A percentile compares a stretch with the other conserved stretches of the same genome.
Conservation (phyloP, 169 alveolate species). For the Plasmodium yoelii region DNA sequence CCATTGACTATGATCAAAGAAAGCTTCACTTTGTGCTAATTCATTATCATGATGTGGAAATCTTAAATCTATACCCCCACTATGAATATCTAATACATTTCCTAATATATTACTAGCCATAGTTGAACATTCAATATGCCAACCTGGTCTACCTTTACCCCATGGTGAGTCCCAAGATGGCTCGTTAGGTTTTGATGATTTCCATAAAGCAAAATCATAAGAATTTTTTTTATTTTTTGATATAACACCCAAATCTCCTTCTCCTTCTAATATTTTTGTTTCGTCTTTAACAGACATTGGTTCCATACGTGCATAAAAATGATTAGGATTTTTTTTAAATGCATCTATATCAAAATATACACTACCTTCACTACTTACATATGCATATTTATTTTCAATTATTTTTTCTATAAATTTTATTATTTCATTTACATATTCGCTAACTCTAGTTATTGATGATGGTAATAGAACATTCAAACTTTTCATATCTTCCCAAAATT, state of each 20-base stretch:
- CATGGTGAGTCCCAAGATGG: conserved; percentile 99
- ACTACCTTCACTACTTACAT: conserved; percentile 95
- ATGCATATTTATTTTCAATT: conserved; percentile 95
- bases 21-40: conserved; percentile 99
- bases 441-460: conserved; percentile 95
- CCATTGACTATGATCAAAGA: conserved; percentile 93
- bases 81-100: conserved; percentile 96
- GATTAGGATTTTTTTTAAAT: conserved; percentile 88
- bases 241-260: conserved; percentile 92
- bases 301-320: conserved; percentile 94
- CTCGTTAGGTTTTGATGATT: conserved; percentile 96
- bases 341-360: conserved; percentile 96
- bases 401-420: conserved; percentile 92
- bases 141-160: conserved; percentile 99
- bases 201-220: conserved; percentile 99
- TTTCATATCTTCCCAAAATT: conserved; percentile 93
- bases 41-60: conserved; percentile 99
- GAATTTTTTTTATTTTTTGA: conserved; percentile 93
- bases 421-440: conserved; percentile 96
- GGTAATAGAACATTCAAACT: conserved; percentile 94
- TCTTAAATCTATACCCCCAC: conserved; percentile 99
- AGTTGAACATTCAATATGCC: conserved; percentile 99
- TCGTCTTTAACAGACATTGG: conserved; percentile 91
- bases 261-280: conserved; percentile 92
- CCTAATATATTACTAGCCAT: conserved; percentile 96